Base-by-base conservation (phyloP, 2,329 filamentous ascomycete genomes). In the Cadophora sp. region DNA sequence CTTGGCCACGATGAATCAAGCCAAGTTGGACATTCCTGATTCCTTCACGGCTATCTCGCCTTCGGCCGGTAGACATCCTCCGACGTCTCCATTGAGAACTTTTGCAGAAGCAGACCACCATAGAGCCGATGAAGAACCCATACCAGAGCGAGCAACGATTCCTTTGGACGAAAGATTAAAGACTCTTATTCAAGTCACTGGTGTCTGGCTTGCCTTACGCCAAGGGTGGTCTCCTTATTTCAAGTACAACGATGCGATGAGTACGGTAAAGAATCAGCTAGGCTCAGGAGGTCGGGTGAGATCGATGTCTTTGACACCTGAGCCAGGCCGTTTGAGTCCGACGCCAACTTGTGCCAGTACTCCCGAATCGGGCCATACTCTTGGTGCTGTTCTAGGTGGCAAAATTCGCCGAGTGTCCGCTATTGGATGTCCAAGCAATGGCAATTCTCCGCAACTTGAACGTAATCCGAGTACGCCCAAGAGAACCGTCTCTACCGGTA, bases 11-110 rank as follows among this genome's bases (percentile, higher is more conserved):
- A 82, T 95, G 55, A 89, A 86, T 3, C 84, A 84, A 14, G 83
- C 84, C 4, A 86, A 84, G 14, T 85, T 95, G 34, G 89, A 92
- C 61, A 86, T 95, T 59, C 86, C 89, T 68, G 89, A 94, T 72
- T 84, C 83, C 2, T 94, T 93, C 77, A 86, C 83, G 4, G 84
- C 86, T 0, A 81, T 89, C 31, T 84, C 86, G 0, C 77, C 82
- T 7, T 84, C 85, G 0, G 80, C 81, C 37, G 79, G 80, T n/a
- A 81, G 80, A 46, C 82, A 83, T 68, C 84, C 85, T 11, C 73
- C 73, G 29, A 68, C 71, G 4, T 71, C 76, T 22, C 65, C 71
- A 9, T 64, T 64, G 14, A 63, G 69, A 53, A 40, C 62, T 24
- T 59, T 67, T 62, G 34, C 66, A 22, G 68, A 62, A 26, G 71